These are phyloP conservation scores for Globisporangium acanthophoron DNA, from an alignment of 352 stramenopile species.

Conservation along the genomic window DNA sequence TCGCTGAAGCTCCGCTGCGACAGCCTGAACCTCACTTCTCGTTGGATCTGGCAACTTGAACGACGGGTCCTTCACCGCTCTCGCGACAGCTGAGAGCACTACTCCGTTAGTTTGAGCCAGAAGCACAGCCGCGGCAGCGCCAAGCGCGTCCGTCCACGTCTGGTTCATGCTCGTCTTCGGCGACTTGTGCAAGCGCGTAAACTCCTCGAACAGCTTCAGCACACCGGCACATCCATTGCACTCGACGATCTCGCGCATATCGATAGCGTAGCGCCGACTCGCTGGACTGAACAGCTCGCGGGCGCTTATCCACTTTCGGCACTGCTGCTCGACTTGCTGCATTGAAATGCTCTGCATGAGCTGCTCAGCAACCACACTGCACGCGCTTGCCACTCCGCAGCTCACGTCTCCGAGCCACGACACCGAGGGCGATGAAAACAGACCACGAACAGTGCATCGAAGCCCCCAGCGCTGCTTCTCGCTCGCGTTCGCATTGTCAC, in stretches of 20 bases:
- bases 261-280: not conserved
- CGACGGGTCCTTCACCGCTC: not conserved
- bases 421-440: conserved; percentile 13
- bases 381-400: conserved; percentile 28
- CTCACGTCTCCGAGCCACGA: conserved; percentile 30
- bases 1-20: conserved; percentile 32
- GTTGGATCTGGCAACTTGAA: not conserved
- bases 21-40: conserved; percentile 15
- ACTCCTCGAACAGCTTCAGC: conserved; percentile 11
- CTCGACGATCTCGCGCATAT: conserved; percentile 21
- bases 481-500: conserved; percentile 19
- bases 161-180: conserved; percentile 12
- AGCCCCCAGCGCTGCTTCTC: conserved; percentile 58
- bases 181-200: conserved; percentile 10
- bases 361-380: conserved; percentile 28
- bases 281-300: conserved; percentile 17
- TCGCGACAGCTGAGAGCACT: not conserved
- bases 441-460: conserved; percentile 45
- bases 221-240: conserved; percentile 9
- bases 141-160: conserved; percentile 11
- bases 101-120: conserved; percentile 5
- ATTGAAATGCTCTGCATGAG: conserved; percentile 26
- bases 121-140: conserved; percentile 9
- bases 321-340: conserved; percentile 27
- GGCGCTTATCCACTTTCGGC: conserved; percentile 20